phyloP scores from a whole-genome alignment of 192 early-diverging fungal species.

The Chytriomyces sp. region DNA sequence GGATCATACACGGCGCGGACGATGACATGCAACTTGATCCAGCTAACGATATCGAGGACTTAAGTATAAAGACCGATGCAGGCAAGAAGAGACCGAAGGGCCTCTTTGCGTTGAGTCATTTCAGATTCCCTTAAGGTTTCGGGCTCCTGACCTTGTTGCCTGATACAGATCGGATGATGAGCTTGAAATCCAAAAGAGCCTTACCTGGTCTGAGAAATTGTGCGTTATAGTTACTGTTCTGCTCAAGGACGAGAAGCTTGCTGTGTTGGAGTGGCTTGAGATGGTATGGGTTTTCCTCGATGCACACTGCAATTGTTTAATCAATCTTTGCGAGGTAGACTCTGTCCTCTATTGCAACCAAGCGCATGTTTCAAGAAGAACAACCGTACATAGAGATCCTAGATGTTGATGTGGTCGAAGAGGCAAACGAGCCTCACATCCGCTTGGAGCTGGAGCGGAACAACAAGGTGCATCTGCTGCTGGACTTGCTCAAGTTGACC shows the following conservation, averaged over 20 bases:
- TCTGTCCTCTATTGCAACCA: slow-evolving; percentile 41
- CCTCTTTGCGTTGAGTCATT: background rate
- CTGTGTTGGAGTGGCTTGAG: slow-evolving; percentile 48
- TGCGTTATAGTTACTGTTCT: slow-evolving; percentile 51
- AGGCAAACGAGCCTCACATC: slow-evolving; percentile 21
- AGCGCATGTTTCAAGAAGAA: slow-evolving; percentile 37
- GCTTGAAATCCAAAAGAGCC: slow-evolving; percentile 22
- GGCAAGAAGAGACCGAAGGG: slow-evolving; percentile 28
- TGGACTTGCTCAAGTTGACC: slow-evolving; percentile 41
- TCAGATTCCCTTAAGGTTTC: background rate
- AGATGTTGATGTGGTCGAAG: slow-evolving; percentile 41
- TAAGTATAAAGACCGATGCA: background rate
- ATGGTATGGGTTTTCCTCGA: background rate
- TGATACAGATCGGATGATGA: slow-evolving; percentile 24
- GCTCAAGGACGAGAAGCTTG: slow-evolving; percentile 38
- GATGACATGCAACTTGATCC: slow-evolving; percentile 32
- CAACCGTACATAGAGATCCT: slow-evolving; percentile 35
- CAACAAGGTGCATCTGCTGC: slow-evolving; percentile 44
- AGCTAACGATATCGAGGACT: background rate
- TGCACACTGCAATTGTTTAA: background rate
- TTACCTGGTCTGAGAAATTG: slow-evolving; percentile 51
- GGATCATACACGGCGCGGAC: slow-evolving; percentile 40
- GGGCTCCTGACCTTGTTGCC: background rate
- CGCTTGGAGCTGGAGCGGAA: slow-evolving; percentile 34
- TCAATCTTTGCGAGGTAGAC: slow-evolving; percentile 27